A percentile compares a stretch with the other conserved stretches of the same genome.
Evolutionary conservation across 345 rosid genomes (phyloP).

Genomic region (Linum usitatissimum): DNA sequence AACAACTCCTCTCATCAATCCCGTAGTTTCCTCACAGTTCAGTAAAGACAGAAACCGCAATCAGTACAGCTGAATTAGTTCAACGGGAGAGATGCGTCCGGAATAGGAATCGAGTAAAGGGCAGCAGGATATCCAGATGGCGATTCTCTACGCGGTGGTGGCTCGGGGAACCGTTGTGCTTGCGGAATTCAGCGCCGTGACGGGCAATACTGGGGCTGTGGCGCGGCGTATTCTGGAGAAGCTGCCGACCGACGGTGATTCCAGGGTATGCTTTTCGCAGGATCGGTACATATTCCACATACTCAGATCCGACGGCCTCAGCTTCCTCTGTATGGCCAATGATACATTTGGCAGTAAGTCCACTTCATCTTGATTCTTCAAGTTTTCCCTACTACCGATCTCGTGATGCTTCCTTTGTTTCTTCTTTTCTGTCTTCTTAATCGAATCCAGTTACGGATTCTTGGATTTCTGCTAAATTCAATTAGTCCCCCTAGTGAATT

Average conservation of each 20-base stretch:
- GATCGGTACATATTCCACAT: slow-evolving; percentile 89
- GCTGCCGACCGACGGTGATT: slow-evolving; percentile 55
- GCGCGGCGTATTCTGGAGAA: slow-evolving; percentile 83
- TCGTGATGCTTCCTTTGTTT: neutral
- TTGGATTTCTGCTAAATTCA: neutral
- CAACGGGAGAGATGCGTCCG: no score
- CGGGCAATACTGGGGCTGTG: slow-evolving; percentile 88
- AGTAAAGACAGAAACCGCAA: no score
- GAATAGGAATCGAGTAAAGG: neutral
- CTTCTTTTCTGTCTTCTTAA: neutral
- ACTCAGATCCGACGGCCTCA: slow-evolving; percentile 82
- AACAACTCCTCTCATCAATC: no score
- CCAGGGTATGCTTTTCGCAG: slow-evolving; percentile 86
- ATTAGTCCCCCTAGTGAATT: neutral
- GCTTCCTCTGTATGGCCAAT: slow-evolving; percentile 93
- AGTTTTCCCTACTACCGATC: neutral
- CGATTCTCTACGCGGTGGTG: slow-evolving; percentile 83
- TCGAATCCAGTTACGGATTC: neutral
- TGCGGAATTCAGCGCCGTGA: slow-evolving; percentile 93
- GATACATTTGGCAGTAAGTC: slow-evolving; percentile 83
- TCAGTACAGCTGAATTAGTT: no score
- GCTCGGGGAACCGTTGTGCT: slow-evolving; percentile 86
- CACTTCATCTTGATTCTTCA: neutral
- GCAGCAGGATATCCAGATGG: slow-evolving; percentile 33
- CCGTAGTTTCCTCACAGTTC: no score